Evolutionary conservation across 2,329 filamentous ascomycete genomes (phyloP), one percentile per base, ranked within the genome.

Genomic region (Diaporthe ampelina): DNA sequence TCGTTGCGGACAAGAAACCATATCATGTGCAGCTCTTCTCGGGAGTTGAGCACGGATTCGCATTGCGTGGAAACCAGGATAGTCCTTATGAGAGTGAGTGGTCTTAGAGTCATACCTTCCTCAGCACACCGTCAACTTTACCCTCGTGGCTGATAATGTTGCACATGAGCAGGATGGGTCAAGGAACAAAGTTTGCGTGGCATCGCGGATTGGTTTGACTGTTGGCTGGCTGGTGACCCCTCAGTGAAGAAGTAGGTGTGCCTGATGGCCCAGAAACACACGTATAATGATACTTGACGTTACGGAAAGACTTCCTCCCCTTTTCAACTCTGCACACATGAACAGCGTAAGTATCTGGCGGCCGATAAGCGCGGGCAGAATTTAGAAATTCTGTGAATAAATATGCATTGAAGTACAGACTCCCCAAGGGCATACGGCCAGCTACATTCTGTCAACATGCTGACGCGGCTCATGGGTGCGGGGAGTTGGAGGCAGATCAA

Each of bases 1-100:
- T 88, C 65, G 80, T 82, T 43, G 79, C 80, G 26, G 78, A 80
- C 29, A 79, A 83, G 59, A 85, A 84, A 76, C 75, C 87, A 1
- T 94, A 91, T 81, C 90, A 94, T 79, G 85, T 92, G 76, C 90
- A 88, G 79, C 83, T 94, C 29, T 94, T 91, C 84, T 87, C 86
- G 29, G 87, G 87, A 43, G 89, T 93, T 26, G 82, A 85, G 76
- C 92, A 93, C 79, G 91, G 92, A 0, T 94, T 93, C 79, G 89
- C 90, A 11, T 86, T 91, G 11, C 87, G 91, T 65, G 87, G 84
- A 2, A 89, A 93, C 77, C 78, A 82, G 52, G 78, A 84, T 11
- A 81, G 86, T 45, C 81, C 81, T 2, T 86, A 86, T 76, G 78
- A 86, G 76, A 77, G 83, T 82, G 65, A 78, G 81, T 45, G 21